Base-by-base conservation (phyloP, 2,329 filamentous ascomycete genomes). In the Pezicula carpinea region DNA sequence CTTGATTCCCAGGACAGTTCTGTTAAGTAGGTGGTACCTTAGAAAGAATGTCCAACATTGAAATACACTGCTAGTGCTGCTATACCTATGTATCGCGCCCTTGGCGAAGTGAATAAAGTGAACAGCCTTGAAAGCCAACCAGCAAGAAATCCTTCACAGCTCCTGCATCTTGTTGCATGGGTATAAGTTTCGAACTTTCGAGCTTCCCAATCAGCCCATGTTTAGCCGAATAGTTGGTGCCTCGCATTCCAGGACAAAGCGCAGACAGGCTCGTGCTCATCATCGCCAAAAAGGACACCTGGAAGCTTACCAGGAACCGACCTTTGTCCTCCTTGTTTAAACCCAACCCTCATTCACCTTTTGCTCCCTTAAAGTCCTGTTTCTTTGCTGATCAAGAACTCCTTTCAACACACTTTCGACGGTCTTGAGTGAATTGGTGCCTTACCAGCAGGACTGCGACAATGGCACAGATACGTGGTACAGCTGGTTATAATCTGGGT, bases 391-490 rank as follows among this genome's bases (percentile, higher is more conserved):
- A 32, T 41, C 42, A 40, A 21, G 22, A 43, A 36, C 31, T 33
- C 18, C 18, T 15, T 33, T 42, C 44, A 36, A 49, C 45, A 47
- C 42, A 29, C 31, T 46, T n/a, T 41, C 23, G 26, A 43, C 26
- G 43, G 31, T 29, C 47, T 45, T 36, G 40, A 54, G 46, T 43
- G 44, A 54, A 53, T 51, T 53, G 54, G 58, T 55, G 51, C 46
- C 45, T 44, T 52, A 15, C 53, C 52, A 59, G 55, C 55, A 55
- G 58, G 58, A 57, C 54, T 60, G 56, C 56, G 54, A 58, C 51
- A 58, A 80, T 80, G 76, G 73, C 77, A 58, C 76, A 79, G 62
- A 80, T 80, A 64, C 68, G 77, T 64, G 77, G 77, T 54, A 81
- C 77, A 34, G 67, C 66, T 45, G 64, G 64, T 40, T 69, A 69